Evolutionary conservation across 1,139 yeast genomes (phyloP).

Genomic region (Hanseniaspora sp.): DNA sequence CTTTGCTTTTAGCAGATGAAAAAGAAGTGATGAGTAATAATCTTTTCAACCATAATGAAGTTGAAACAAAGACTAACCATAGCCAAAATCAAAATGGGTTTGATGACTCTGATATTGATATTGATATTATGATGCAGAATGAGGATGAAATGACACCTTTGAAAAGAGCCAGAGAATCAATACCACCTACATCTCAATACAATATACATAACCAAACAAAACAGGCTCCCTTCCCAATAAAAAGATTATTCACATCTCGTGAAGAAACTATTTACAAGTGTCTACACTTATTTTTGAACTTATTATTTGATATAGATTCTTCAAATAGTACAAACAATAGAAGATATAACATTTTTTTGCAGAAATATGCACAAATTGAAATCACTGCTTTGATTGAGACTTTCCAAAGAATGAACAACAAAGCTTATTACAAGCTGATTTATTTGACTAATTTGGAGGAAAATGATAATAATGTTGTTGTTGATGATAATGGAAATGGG

Average conservation of each 20-base stretch:
- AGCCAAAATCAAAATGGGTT: no score
- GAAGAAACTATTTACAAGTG: slow-evolving; percentile 11
- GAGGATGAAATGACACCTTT: no score
- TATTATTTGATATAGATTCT: slow-evolving; percentile 2
- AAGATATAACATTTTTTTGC: slow-evolving; percentile 9
- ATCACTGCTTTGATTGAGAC: not conserved
- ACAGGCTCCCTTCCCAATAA: not conserved
- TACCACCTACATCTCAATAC: no score
- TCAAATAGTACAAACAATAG: not conserved
- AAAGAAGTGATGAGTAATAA: not conserved
- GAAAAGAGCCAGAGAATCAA: no score
- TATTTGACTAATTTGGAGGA: slow-evolving; percentile 17
- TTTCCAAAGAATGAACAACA: slow-evolving; percentile 7
- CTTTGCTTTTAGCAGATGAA: not conserved
- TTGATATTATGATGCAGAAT: no score
- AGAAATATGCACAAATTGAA: slow-evolving; percentile 13
- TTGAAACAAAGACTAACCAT: no score
- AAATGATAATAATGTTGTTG: not conserved
- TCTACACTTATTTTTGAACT: slow-evolving; percentile 8
- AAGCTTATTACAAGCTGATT: slow-evolving; percentile 14
- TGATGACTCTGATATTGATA: no score
- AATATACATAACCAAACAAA: not conserved
- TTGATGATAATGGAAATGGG: not conserved
- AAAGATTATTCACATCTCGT: not conserved
- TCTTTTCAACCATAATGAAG: not conserved